Conservation (phyloP, 1,139 yeast genomes). For the Saccharomyces hybrid region DNA sequence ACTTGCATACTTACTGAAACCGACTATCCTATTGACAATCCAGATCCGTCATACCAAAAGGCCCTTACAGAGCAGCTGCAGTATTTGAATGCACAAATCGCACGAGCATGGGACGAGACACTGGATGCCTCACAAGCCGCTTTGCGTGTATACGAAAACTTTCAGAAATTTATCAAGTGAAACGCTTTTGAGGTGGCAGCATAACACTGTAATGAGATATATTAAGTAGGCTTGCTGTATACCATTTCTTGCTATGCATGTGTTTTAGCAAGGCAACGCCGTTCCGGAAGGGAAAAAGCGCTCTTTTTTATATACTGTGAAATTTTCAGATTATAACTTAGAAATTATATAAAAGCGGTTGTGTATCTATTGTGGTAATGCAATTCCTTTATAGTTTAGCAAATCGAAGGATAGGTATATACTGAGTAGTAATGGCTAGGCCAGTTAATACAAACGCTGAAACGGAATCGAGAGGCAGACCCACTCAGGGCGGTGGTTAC, state of each 20-base stretch:
- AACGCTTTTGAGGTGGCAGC: too few relatives aligned
- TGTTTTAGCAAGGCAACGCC: neutral
- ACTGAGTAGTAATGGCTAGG: slow-evolving; percentile 16
- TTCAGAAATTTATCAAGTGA: neutral
- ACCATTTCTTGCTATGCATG: neutral
- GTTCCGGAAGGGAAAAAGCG: slow-evolving; percentile 1
- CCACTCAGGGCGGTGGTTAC: slow-evolving; percentile 12
- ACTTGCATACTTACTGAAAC: slow-evolving; percentile 46
- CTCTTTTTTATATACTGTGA: neutral
- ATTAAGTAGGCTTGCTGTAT: neutral
- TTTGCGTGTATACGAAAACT: neutral
- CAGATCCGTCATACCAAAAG: slow-evolving; percentile 1
- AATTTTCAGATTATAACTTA: slow-evolving; percentile 3
- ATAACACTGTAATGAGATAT: neutral
- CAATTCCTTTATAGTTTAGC: neutral
- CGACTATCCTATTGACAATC: slow-evolving; percentile 34
- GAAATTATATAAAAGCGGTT: slow-evolving; percentile 1
- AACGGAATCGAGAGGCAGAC: slow-evolving; percentile 20
- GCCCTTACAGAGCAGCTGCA: slow-evolving; percentile 6
- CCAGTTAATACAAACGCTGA: slow-evolving; percentile 24
- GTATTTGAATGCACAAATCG: neutral
- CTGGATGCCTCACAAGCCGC: neutral
- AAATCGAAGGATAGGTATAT: neutral
- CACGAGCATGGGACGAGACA: neutral
- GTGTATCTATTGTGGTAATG: neutral